Evolutionary conservation across 2,329 filamentous ascomycete genomes (phyloP).

Genomic region (Mycosphaerella sp.): DNA sequence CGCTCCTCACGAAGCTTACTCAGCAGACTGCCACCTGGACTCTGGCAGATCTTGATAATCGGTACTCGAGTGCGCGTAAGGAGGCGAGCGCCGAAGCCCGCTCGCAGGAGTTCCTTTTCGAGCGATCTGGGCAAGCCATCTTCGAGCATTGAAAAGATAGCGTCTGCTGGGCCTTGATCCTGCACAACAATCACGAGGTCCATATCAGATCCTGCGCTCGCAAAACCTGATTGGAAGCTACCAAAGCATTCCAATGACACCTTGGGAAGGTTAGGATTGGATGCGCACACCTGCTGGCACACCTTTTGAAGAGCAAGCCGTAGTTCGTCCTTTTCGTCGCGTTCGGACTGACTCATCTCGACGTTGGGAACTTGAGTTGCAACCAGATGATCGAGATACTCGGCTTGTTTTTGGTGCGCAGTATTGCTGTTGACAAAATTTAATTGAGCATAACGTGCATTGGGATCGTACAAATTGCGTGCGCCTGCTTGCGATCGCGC

Average conservation of each 20-base stretch:
- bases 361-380: conserved; percentile 48
- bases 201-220: conserved; percentile 82
- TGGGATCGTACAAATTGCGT: conserved; percentile 29
- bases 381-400: conserved; percentile 41
- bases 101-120: conserved; percentile 65
- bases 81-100: conserved; percentile 68
- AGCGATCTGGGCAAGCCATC: conserved; percentile 62
- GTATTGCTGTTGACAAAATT: conserved; percentile 12
- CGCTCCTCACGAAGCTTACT: conserved; percentile 58
- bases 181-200: conserved; percentile 71
- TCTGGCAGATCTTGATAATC: conserved; percentile 80
- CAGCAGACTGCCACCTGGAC: conserved; percentile 56
- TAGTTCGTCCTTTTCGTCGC: conserved; percentile 65
- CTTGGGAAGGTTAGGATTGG: conserved; percentile 40
- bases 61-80: conserved; percentile 74
- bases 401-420: conserved; percentile 31
- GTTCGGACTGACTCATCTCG: conserved; percentile 58
- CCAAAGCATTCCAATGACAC: conserved; percentile 72
- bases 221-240: conserved; percentile 77
- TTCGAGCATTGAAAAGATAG: conserved; percentile 39
- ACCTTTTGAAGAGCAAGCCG: conserved; percentile 58
- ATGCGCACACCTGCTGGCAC: conserved; percentile 53
- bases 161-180: conserved; percentile 20
- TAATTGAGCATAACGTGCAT: conserved; percentile 13
- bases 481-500: conserved; percentile 13